Base-by-base conservation (phyloP, 441 rosid genomes). In the Bruguiera hainesii region DNA sequence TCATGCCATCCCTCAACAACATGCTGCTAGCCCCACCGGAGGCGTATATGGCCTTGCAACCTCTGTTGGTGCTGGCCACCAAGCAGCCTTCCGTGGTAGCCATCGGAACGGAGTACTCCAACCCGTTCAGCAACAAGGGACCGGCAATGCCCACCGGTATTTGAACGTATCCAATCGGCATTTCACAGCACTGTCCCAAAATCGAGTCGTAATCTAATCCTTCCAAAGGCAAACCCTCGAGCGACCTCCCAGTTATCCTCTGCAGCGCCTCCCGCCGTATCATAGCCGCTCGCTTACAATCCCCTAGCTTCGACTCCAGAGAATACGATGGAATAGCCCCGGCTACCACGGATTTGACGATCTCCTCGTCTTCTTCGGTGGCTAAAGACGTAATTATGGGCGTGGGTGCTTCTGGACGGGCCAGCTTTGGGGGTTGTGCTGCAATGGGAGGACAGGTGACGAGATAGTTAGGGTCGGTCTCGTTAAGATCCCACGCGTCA, bases 161-260 rank as follows among this genome's bases (percentile, higher is more conserved):
- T 90, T 90, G 97, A 56, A 90, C 85, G 49, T 90, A 89, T 0
- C 98, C 98, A 0, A 90, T 88, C 8, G 98, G 96, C 97, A 89
- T 89, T 81, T 93, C 97, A 35, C 96, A 93, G 75, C 98, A 93
- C 82, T 86, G 97, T n/a, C 95, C 95, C 71, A 93, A 72, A 29
- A 90, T 84, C 2, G 94, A 84, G 8, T 77, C 82, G 68, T 93
- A 93, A 73, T 90, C 89, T 25, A 93, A 88, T n/a, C 97, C 98
- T 28, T 90, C 94, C 60, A 88, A 55, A n/a, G 98, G 98, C 50
- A 90, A 68, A 21, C 96, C 97, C 55, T 80, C 80, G 0, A 93
- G 55, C 21, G 93, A 86, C 71, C 88, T 81, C 56, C 96, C 97
- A 0, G 86, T 85, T 26, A 62, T 60, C 83, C 92, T 86, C 84